Conservation (phyloP, 2,329 filamentous ascomycete genomes). For the Geosmithia flava region DNA sequence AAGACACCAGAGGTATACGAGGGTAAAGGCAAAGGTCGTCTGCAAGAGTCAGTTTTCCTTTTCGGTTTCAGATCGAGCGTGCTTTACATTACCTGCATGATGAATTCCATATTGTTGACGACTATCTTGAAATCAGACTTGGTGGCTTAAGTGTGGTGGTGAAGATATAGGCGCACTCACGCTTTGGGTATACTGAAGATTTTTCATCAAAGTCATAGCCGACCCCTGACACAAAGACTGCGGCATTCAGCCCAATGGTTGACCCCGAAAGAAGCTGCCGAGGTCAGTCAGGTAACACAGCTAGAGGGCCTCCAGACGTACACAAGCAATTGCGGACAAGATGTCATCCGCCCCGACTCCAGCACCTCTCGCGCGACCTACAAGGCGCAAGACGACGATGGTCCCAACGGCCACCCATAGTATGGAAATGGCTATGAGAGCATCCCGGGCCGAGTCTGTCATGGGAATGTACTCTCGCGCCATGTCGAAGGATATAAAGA, state of each 20-base stretch:
- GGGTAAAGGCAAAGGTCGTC: slow-evolving; percentile 7
- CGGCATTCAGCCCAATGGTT: slow-evolving; percentile 5
- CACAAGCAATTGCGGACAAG: slow-evolving; percentile 5
- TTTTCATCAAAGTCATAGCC: slow-evolving; percentile 6
- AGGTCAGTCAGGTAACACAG: not conserved
- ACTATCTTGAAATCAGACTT: slow-evolving; percentile 1
- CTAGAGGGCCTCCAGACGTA: slow-evolving; percentile 1
- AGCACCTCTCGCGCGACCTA: slow-evolving; percentile 4
- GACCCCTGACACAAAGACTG: slow-evolving; percentile 7
- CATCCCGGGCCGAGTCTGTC: slow-evolving; percentile 5
- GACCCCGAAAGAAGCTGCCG: slow-evolving; percentile 4
- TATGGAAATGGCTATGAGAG: slow-evolving; percentile 5
- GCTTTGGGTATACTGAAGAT: slow-evolving; percentile 5
- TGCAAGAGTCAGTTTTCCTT: not conserved
- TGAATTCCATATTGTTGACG: slow-evolving; percentile 6
- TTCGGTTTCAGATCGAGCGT: not conserved
- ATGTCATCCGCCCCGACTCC: slow-evolving; percentile 6
- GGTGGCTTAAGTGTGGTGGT: not conserved
- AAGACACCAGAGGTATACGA: slow-evolving; percentile 10
- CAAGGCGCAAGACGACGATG: slow-evolving; percentile 4
- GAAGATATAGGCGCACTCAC: slow-evolving; percentile 2
- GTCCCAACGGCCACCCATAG: slow-evolving; percentile 3
- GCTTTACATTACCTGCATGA: slow-evolving; percentile 3
- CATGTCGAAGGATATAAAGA: not conserved
- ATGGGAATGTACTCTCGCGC: slow-evolving; percentile 4